Base-by-base conservation (phyloP, 192 early-diverging fungal genomes). In the Ramicandelaber brevisporus region DNA sequence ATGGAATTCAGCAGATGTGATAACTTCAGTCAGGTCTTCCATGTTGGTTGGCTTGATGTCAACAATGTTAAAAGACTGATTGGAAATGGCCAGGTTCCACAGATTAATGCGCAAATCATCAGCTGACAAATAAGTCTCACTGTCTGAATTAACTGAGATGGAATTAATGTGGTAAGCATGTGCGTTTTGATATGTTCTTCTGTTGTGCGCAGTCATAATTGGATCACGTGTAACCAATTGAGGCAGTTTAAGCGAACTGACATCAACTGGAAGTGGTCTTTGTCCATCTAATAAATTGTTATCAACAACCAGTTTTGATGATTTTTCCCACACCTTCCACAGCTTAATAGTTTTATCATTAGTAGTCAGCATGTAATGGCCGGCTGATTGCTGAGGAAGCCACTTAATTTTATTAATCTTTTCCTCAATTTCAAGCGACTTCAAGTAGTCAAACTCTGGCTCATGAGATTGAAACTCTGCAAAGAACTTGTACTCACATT, bases 21-120 rank as follows among this genome's bases (percentile, higher is more conserved):
- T 98, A 41, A 98, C 92, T 47, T 98, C 88, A 14, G 88, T 95
- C 40, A 98, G 46, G 37, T 98, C 88, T 42, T 98, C 92, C 92
- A 98, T 98, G 43, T 95, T 95, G n/a, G 77, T 82, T 19, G 93
- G 93, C 59, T 98, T 98, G 48, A 98, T 98, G 46, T 98, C 93
- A 26, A 98, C 88, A 61, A 98, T 87, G 46, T 98, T 98, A 63
- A 98, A 98, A 47, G 84, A 89, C 57, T 98, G 89, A 53, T 95
- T 86, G 24, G 81, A 82, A 31, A 88, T 75, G 38, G 82, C 77
- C 55, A 98, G 54, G 44, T 96, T 98, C 93, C 93, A 98, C 36
- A 98, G 56, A 48, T 98, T 98, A 55, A 98, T 89, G 41, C 93
- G 67, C 48, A 98, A 48, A 43, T 98, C 93, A 41, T 98, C 93